Evolutionary conservation across 441 rosid genomes (phyloP), one percentile per base, ranked within the genome.

Genomic region (Sinapis alba): DNA sequence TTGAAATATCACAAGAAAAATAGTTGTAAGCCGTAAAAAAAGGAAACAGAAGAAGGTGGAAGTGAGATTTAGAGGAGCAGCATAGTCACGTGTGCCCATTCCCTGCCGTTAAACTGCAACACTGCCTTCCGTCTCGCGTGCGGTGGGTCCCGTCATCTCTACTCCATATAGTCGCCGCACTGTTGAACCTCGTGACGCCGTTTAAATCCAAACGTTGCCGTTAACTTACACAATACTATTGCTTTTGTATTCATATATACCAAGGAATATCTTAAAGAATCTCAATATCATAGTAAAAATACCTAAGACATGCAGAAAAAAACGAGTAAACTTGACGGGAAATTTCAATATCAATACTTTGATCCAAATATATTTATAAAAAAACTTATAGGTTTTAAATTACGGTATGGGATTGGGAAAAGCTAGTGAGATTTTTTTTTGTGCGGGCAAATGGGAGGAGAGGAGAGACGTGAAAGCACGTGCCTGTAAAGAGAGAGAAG

Each of bases 41-140:
- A 45, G 12, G 24, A 76, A 54, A 61, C 10, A 68, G 38, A 87
- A 82, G 80, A 69, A 36, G 41, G 71, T 67, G 72, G 10, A 10
- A 15, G 43, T 56, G 68, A 58, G 61, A 43, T 36, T 12, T 9
- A 32, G 65, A 63, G 65, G 59, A 24, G 70, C 71, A 68, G 80
- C 69, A 70, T 4, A 54, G 81, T 86, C 93, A 89, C 97, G 92
- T 88, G 93, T 83, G 78, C 85, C 87, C 88, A 88, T 91, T 80
- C 91, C 85, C 84, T 82, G 85, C 83, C 88, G 84, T 84, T 82
- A 80, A 86, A 78, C 84, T 78, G 85, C 78, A 78, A 82, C 75
- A 24, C 75, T 69, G 68, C 84, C 83, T 76, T 84, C 83, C 84
- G 68, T 54, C 83, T 84, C 88, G 87, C 87, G 88, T 86, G 95